Evolutionary conservation across 2,329 filamentous ascomycete species (phyloP), one percentile per base, ranked within the genome.

Genomic region (Xylaria sp.): DNA sequence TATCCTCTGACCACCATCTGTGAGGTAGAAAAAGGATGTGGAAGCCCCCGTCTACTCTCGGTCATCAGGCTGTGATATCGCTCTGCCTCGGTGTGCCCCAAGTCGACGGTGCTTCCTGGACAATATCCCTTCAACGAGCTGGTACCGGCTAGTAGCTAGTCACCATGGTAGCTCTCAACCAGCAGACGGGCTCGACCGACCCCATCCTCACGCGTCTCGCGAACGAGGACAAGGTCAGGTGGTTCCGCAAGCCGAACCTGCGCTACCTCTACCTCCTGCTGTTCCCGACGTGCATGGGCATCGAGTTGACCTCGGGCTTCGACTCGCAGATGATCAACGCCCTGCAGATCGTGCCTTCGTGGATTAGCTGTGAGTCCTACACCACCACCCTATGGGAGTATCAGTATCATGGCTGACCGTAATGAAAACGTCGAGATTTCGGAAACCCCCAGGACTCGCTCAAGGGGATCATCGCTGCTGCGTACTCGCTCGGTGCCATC

Each of bases 191-290:
- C 6, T 52, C 50, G 20, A 54, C 71, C 39, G 72, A 74, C 55
- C 72, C 72, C 48, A 71, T 74, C 60, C 46, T 75, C 58, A 71
- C 70, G 19, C 69, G 71, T 40, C 65, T 75, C 48, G 71, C 61
- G 46, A 64, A 69, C 54, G 71, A 74, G 62, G 75, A 77, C 59
- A 74, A 68, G 61, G 68, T 72, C 26, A 70, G 70, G 51, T 86
- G 81, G 81, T 85, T 78, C 71, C 76, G 74, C 63, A 87, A 87
- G 68, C 80, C 78, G 1, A 86, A 86, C 59, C 71, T 86, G 38
- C 75, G 82, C 48, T 65, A 64, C 17, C 72, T 86, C 37, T 86
- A 87, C 63, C 65, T 86, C 6, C 69, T 82, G 54, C 75, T 87
- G 45, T 81, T 86, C 53, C 81, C 81, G 19, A 81, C 80, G 40